phyloP scores from a whole-genome alignment of 176 grass and related monocot species.

The Panicum miliaceum region DNA sequence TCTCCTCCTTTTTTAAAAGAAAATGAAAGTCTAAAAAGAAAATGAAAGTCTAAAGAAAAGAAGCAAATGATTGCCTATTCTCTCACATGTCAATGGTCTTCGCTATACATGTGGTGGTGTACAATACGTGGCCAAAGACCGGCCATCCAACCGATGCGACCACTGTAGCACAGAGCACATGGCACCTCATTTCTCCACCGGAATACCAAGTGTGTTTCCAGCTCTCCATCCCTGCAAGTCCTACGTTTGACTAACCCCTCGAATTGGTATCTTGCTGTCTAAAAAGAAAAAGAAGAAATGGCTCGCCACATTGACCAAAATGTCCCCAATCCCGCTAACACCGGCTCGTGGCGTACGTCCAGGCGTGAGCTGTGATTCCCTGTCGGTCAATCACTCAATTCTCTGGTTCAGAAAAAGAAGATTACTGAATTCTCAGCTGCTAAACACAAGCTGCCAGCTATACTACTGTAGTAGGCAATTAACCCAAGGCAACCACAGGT shows the following conservation, averaged over 20 bases:
- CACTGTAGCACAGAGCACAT: conserved; percentile 9
- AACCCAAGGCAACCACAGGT: not conserved
- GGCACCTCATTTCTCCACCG: not conserved
- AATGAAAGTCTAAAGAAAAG: not conserved
- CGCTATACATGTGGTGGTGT: not conserved
- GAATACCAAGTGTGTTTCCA: not conserved
- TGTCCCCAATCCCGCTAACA: not conserved
- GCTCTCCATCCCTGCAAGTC: not conserved
- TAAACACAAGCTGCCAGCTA: not conserved
- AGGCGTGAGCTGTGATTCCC: conserved; percentile 20
- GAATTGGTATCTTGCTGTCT: not conserved
- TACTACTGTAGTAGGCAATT: not conserved
- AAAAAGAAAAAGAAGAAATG: not conserved
- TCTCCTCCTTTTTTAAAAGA: not conserved
- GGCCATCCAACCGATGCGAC: not conserved
- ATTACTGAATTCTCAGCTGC: not conserved
- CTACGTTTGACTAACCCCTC: conserved; percentile 33
- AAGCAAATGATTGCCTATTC: not conserved
- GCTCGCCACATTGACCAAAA: not conserved
- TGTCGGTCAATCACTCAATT: not conserved
- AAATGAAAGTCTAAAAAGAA: not conserved
- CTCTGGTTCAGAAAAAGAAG: too few species aligned
- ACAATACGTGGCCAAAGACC: conserved; percentile 3
- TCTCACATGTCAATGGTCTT: not conserved
- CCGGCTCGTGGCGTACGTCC: conserved; percentile 17